Evolutionary conservation across 1,139 yeast genomes (phyloP), one percentile per base, ranked within the genome.

Genomic region (Suhomyces bribrorum): DNA sequence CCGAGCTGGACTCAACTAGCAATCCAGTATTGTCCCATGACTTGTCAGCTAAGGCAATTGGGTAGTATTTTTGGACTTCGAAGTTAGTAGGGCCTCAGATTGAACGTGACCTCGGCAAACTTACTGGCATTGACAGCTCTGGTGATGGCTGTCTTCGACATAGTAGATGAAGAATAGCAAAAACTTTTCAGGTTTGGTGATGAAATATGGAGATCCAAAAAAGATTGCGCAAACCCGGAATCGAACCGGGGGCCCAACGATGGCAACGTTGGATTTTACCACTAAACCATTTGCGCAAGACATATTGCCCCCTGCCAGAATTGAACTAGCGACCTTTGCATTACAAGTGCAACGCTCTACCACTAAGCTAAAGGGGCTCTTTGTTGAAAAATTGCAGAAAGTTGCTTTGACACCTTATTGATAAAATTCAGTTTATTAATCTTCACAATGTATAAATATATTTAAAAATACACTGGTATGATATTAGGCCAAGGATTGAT

Each of bases 301-400:
- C n/a, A 26, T 55, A 60, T 57, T 81, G 88, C 88, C 88, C 70
- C 84, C 79, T 83, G 86, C 86, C 90, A 84, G 90, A 83, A 82
- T 83, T 82, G 89, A 83, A 83, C 89, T 84, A 81, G 86, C 85
- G 90, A 83, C 87, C 90, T 83, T 82, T 83, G 89, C 90, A 83
- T 83, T 83, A 83, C 89, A 83, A 83, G 89, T 83, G 89, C 88
- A 83, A 82, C 89, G 90, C 90, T 83, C 87, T 83, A 83, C 90
- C 90, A 83, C 90, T 83, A 82, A 83, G 90, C 90, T 83, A 83
- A 83, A 74, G 77, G 73, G 87, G 87, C 87, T 14, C 5, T 23
- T 28, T 22, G 7, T 14, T 11, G 22, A 16, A 15, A 15, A 28
- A 15, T 20, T 4, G 23, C n/a, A n/a, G n/a, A n/a, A n/a, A n/a